phyloP scores from a whole-genome alignment of 805 yeast species.

The Kodamaea sagamina region DNA sequence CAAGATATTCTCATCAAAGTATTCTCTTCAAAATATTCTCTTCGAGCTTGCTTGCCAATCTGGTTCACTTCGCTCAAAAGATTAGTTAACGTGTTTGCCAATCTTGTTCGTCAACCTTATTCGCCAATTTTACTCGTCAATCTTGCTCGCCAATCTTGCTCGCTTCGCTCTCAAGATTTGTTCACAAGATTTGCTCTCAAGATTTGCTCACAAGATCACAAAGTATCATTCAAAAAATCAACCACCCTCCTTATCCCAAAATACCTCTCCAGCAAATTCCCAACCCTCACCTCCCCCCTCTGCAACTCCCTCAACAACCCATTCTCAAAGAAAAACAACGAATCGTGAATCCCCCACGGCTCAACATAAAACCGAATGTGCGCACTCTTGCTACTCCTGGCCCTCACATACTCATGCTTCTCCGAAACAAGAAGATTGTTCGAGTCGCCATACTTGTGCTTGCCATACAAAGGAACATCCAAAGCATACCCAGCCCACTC shows the following conservation, averaged over 20 bases:
- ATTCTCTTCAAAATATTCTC: too few species aligned
- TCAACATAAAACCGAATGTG: constrained; percentile 27
- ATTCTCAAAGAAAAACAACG: constrained; percentile 29
- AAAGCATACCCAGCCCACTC: constrained; percentile 38
- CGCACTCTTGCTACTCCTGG: constrained; percentile 20
- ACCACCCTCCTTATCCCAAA: constrained; percentile 28
- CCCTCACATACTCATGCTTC: constrained; percentile 25
- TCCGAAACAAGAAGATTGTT: constrained; percentile 19
- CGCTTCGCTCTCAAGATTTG: too few species aligned
- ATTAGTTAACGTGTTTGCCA: too few species aligned
- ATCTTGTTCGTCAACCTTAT: too few species aligned
- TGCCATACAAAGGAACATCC: constrained; percentile 26
- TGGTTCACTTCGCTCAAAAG: too few species aligned
- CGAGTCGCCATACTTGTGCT: constrained; percentile 29
- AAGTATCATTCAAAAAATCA: constrained; percentile 26
- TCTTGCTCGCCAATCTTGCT: too few species aligned
- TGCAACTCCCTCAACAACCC: constrained; percentile 20
- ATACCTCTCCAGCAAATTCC: constrained; percentile 17
- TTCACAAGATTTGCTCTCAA: background rate
- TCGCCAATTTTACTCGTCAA: too few species aligned
- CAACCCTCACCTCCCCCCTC: constrained; percentile 6
- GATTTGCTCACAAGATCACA: too few species aligned
- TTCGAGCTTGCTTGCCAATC: too few species aligned
- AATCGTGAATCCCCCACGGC: constrained; percentile 43
- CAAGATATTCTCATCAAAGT: too few species aligned